phyloP scores from a whole-genome alignment of 2,329 filamentous ascomycete species.

The Alternaria angustiovoidea region DNA sequence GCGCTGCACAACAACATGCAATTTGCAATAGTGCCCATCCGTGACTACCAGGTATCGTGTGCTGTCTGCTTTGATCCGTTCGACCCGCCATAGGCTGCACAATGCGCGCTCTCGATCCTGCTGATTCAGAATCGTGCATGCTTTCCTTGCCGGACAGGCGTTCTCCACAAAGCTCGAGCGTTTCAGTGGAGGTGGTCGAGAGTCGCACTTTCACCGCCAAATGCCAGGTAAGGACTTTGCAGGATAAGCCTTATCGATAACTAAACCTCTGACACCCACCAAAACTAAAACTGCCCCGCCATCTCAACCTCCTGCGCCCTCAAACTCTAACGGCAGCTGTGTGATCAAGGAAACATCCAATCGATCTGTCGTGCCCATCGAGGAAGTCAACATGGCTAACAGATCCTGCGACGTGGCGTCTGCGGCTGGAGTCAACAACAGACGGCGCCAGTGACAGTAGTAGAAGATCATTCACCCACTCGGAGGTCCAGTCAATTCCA shows the following conservation, averaged over 20 bases:
- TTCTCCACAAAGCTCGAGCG: constrained; percentile 29
- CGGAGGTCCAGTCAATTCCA: constrained; percentile 29
- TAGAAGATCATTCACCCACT: constrained; percentile 19
- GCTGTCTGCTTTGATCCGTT: constrained; percentile 3
- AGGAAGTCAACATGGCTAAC: constrained; percentile 13
- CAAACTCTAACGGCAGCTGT: constrained; percentile 18
- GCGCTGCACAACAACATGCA: constrained; percentile 12
- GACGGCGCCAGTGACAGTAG: constrained; percentile 11
- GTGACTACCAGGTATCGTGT: not conserved
- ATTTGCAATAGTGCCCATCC: not conserved
- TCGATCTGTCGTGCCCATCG: constrained; percentile 8
- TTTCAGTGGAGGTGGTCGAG: constrained; percentile 16
- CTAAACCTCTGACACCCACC: not conserved
- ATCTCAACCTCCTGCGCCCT: constrained; percentile 13
- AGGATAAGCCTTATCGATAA: constrained; percentile 19
- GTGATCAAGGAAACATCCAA: constrained; percentile 14
- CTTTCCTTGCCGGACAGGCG: constrained; percentile 11
- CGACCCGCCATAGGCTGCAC: constrained; percentile 9
- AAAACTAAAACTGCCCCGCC: constrained; percentile 12
- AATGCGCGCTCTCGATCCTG: constrained; percentile 2
- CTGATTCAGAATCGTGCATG: constrained; percentile 18
- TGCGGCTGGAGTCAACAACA: constrained; percentile 7
- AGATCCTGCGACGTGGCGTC: constrained; percentile 26
- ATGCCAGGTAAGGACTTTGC: constrained; percentile 2
- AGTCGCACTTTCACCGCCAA: constrained; percentile 29